Evolutionary conservation across 805 yeast species (phyloP).

Genomic region (Osmozyma mogii): DNA sequence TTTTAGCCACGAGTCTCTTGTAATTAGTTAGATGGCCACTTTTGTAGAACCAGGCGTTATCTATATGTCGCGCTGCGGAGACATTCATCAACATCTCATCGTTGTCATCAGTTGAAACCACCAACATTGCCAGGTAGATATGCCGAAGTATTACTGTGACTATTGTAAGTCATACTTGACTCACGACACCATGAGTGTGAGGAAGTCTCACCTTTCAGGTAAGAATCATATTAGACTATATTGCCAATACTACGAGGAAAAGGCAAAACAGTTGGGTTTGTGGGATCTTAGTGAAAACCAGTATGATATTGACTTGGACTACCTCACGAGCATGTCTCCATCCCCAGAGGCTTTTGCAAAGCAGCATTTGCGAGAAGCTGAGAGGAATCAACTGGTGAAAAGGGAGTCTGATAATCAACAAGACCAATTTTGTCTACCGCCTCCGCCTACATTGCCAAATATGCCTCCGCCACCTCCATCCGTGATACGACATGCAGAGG

Average conservation of each 20-base stretch:
- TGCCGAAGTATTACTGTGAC: slow-evolving; percentile 77
- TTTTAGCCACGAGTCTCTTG: no score
- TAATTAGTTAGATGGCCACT: no score
- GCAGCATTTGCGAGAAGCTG: not conserved
- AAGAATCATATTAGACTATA: slow-evolving; percentile 65
- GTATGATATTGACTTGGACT: slow-evolving; percentile 28
- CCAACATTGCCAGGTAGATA: slow-evolving; percentile 11
- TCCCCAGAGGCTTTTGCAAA: not conserved
- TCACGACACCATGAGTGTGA: slow-evolving; percentile 81
- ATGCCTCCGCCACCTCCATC: slow-evolving; percentile 32
- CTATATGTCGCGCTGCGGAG: no score
- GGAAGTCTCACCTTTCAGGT: slow-evolving; percentile 74
- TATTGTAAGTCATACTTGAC: slow-evolving; percentile 79
- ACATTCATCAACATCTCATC: no score
- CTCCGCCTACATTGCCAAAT: slow-evolving; percentile 25
- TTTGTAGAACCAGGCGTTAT: no score
- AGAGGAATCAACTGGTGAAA: slow-evolving; percentile 12
- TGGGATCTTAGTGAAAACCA: slow-evolving; percentile 24
- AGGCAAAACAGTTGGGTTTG: slow-evolving; percentile 23
- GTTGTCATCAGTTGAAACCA: no score
- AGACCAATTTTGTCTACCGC: slow-evolving; percentile 14
- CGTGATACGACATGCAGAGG: slow-evolving; percentile 8
- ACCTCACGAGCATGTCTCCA: slow-evolving; percentile 28
- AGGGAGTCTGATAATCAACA: slow-evolving; percentile 14
- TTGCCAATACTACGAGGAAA: slow-evolving; percentile 62